Conservation (phyloP, 805 yeast species). For the Saturnispora sanitii region DNA sequence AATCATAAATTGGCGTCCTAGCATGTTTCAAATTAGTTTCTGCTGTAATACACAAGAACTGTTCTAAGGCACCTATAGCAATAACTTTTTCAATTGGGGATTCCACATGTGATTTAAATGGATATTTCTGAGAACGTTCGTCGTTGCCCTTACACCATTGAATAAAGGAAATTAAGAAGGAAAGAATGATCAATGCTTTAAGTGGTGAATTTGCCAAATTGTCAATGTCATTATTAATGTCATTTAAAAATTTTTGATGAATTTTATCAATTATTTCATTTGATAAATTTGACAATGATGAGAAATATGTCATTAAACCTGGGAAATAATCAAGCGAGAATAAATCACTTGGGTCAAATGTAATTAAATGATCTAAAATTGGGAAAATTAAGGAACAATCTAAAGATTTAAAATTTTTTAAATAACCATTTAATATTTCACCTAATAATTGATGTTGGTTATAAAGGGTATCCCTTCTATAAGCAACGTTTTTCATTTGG, state of each 20-base stretch:
- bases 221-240: slow-evolving; percentile 31
- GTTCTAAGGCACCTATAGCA: slow-evolving; percentile 62
- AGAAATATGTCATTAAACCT: slow-evolving; percentile 37
- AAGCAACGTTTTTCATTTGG: slow-evolving; percentile 41
- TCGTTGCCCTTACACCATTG: slow-evolving; percentile 54
- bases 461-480: slow-evolving; percentile 52
- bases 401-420: too few relatives aligned
- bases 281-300: slow-evolving; percentile 27
- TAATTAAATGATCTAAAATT: slow-evolving; percentile 37
- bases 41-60: slow-evolving; percentile 49
- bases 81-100: slow-evolving; percentile 50
- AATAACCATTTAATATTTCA: slow-evolving; percentile 48
- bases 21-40: slow-evolving; percentile 34
- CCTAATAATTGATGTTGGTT: slow-evolving; percentile 65
- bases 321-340: slow-evolving; percentile 60
- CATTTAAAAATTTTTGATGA: slow-evolving; percentile 30
- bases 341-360: slow-evolving; percentile 50
- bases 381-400: too few relatives aligned
- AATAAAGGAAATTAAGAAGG: slow-evolving; percentile 49
- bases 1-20: slow-evolving; percentile 41
- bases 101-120: slow-evolving; percentile 39
- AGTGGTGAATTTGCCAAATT: slow-evolving; percentile 38
- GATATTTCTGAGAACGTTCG: slow-evolving; percentile 34
- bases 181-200: slow-evolving; percentile 37
- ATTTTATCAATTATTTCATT: slow-evolving; percentile 31